Percentiles rank a stretch among this genome's conserved stretches.
Evolutionary conservation across 176 grass and related monocot species (phyloP).

Genomic region (Oryza coarctata): DNA sequence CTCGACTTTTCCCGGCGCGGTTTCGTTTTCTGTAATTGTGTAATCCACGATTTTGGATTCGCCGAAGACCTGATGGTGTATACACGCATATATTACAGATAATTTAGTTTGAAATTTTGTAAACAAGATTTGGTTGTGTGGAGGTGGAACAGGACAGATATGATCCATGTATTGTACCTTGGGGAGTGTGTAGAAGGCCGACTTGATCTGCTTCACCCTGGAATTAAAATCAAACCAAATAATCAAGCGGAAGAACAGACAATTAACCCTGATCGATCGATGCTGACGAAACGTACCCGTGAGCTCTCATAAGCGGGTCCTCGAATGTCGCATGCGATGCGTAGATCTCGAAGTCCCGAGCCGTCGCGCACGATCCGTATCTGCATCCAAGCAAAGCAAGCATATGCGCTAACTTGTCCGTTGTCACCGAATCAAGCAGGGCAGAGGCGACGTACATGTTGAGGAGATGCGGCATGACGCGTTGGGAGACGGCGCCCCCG

Average conservation of each 20-base stretch:
- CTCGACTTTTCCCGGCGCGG: background rate
- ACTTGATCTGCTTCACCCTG: conserved; percentile 53
- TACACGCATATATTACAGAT: background rate
- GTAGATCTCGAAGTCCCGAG: conserved; percentile 42
- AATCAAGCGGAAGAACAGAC: too few species aligned
- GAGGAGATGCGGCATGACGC: conserved; percentile 53
- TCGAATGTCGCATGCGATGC: conserved; percentile 33
- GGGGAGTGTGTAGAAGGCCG: conserved; percentile 39
- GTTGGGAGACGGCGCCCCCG: background rate
- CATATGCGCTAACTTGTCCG: too few species aligned
- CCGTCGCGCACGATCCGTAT: conserved; percentile 44
- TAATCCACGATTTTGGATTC: conserved; percentile 41
- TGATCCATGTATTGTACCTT: conserved; percentile 25
- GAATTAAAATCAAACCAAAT: background rate
- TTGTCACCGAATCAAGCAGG: background rate
- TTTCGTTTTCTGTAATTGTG: conserved; percentile 13
- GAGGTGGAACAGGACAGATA: background rate
- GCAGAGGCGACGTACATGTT: conserved; percentile 17
- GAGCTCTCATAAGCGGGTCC: conserved; percentile 47
- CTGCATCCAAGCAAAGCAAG: background rate
- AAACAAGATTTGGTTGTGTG: background rate
- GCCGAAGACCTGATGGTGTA: background rate
- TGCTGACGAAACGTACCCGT: conserved; percentile 30
- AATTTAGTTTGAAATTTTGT: background rate
- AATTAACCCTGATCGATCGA: background rate